These are phyloP conservation scores for Kockiozyma suomiensis DNA, from an alignment of 805 yeast genomes.

Conservation along the genomic window DNA sequence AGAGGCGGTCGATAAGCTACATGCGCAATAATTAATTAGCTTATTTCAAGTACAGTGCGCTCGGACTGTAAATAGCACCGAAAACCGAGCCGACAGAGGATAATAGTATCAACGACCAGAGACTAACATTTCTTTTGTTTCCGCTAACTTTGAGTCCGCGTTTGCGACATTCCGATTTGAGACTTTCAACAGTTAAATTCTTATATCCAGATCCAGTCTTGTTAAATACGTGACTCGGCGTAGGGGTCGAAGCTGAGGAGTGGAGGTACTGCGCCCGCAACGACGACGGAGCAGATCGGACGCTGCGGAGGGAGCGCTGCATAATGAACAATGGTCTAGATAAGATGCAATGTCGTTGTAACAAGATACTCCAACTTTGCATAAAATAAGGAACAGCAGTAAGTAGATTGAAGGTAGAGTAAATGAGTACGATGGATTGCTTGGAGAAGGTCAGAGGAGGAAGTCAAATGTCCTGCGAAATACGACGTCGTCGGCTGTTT, in stretches of 20 bases:
- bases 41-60: too few relatives aligned
- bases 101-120: neutral
- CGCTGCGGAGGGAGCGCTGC: constrained; percentile 30
- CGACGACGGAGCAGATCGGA: constrained; percentile 29
- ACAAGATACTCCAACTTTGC: neutral
- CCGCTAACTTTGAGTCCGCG: constrained; percentile 36
- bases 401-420: neutral
- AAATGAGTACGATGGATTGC: neutral
- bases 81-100: neutral
- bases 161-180: constrained; percentile 31
- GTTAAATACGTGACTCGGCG: constrained; percentile 29
- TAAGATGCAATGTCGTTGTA: neutral
- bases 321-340: constrained; percentile 1
- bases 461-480: neutral
- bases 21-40: too few relatives aligned
- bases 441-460: neutral
- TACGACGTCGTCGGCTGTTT: constrained; percentile 1
- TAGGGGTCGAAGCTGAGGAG: constrained; percentile 33
- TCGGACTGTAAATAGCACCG: neutral
- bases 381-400: neutral
- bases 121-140: constrained; percentile 28
- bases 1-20: constrained; percentile 34
- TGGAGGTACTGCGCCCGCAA: constrained; percentile 33
- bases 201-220: constrained; percentile 25
- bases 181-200: constrained; percentile 28